Conservation (phyloP, 2,329 filamentous ascomycete species). For the Sordariomycetes sp. region DNA sequence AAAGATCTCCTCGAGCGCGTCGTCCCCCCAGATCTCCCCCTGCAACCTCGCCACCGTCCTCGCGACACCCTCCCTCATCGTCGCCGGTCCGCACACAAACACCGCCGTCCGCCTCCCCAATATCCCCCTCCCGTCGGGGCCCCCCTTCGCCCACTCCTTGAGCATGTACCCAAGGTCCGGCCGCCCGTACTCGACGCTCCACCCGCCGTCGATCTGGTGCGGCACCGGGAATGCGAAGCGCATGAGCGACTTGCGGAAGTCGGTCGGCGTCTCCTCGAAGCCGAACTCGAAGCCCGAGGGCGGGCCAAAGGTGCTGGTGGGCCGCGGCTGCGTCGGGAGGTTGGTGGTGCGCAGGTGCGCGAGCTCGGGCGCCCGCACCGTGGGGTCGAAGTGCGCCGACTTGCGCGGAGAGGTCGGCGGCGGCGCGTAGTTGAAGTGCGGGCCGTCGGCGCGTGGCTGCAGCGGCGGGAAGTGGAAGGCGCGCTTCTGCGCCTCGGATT, state of each 20-base stretch:
- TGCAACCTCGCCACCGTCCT: slow-evolving; percentile 76
- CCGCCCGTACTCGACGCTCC: slow-evolving; percentile 86
- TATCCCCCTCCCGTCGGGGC: slow-evolving; percentile 51
- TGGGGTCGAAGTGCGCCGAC: slow-evolving; percentile 4
- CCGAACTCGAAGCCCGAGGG: slow-evolving; percentile 65
- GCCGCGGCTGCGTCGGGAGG: slow-evolving; percentile 26
- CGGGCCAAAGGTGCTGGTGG: slow-evolving; percentile 47
- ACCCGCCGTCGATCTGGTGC: slow-evolving; percentile 63
- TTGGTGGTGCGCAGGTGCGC: slow-evolving; percentile 43
- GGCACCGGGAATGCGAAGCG: slow-evolving; percentile 74
- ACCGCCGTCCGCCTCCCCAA: slow-evolving; percentile 77
- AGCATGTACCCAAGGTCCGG: slow-evolving; percentile 84
- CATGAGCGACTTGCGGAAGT: slow-evolving; percentile 83
- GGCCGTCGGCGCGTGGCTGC: slow-evolving; percentile 34
- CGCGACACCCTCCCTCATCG: slow-evolving; percentile 82
- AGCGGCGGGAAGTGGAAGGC: slow-evolving; percentile 50
- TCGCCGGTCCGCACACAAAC: slow-evolving; percentile 82
- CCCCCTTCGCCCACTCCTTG: slow-evolving; percentile 67
- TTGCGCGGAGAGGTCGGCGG: slow-evolving; percentile 30
- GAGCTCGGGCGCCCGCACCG: slow-evolving; percentile 38
- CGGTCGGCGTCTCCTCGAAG: slow-evolving; percentile 73
- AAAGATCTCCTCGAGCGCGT: slow-evolving; percentile 78
- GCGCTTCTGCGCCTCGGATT: slow-evolving; percentile 25
- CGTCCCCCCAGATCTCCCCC: slow-evolving; percentile 69
- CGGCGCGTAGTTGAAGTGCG: slow-evolving; percentile 50